phyloP scores from a whole-genome alignment of 352 stramenopile genomes.

The Pythium brassicae region DNA sequence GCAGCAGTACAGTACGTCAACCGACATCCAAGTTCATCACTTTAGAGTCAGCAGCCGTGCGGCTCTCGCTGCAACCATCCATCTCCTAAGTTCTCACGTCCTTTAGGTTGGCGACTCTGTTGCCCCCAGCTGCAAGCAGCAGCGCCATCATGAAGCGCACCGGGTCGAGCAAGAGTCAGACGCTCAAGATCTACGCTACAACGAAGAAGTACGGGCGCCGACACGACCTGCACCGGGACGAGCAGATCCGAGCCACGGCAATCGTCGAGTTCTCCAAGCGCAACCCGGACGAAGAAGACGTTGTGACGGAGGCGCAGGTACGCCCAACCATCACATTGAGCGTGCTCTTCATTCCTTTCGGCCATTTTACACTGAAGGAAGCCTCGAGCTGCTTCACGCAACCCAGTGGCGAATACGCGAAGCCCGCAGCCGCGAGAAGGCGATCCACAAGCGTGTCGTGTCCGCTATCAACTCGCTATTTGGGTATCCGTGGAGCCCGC shows the following conservation, averaged over 20 bases:
- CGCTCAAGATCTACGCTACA: slow-evolving; percentile 29
- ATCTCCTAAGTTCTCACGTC: too few species aligned
- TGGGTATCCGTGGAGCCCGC: slow-evolving; percentile 14
- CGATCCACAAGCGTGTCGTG: slow-evolving; percentile 17
- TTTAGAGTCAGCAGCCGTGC: too few species aligned
- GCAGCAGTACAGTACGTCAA: too few species aligned
- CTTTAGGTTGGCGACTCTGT: too few species aligned
- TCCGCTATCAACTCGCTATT: slow-evolving; percentile 21
- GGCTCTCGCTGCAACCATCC: too few species aligned
- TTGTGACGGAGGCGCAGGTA: slow-evolving; percentile 36
- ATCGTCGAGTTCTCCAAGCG: slow-evolving; percentile 38
- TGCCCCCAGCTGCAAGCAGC: too few species aligned
- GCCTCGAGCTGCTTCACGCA: not conserved
- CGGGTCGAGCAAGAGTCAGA: slow-evolving; percentile 8
- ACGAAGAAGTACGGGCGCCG: slow-evolving; percentile 32
- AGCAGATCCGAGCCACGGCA: slow-evolving; percentile 18
- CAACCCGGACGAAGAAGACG: slow-evolving; percentile 57
- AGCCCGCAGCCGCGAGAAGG: slow-evolving; percentile 26
- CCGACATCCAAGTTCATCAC: too few species aligned
- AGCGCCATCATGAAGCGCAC: slow-evolving; percentile 3
- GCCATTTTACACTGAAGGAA: too few species aligned
- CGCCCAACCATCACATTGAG: not conserved
- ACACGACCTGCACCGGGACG: slow-evolving; percentile 32
- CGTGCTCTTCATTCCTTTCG: not conserved
- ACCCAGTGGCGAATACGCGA: slow-evolving; percentile 36